phyloP scores from a whole-genome alignment of 805 yeast genomes.

The Metschnikowia proteae region DNA sequence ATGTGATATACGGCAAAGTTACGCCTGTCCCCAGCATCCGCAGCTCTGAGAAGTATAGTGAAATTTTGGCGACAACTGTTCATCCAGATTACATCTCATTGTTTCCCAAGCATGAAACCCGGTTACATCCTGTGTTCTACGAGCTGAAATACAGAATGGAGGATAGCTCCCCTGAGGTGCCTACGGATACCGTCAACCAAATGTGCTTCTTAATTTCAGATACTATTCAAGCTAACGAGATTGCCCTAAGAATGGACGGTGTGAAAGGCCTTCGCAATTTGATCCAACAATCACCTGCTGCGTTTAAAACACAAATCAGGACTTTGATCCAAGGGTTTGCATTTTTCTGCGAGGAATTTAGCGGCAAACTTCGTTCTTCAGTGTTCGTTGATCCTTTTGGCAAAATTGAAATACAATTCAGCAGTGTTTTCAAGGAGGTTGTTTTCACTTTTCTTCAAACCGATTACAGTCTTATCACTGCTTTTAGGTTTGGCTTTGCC shows the following conservation, averaged over 20 bases:
- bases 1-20: not conserved
- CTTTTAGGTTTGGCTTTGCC: constrained; percentile 30
- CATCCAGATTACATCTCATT: not conserved
- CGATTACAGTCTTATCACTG: constrained; percentile 39
- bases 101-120: not conserved
- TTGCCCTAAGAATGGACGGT: constrained; percentile 51
- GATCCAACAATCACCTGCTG: constrained; percentile 24
- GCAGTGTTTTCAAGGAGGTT: constrained; percentile 38
- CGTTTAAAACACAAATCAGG: constrained; percentile 32
- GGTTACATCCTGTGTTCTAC: constrained; percentile 2
- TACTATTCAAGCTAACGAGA: constrained; percentile 56
- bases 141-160: not conserved
- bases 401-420: constrained; percentile 14
- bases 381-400: constrained; percentile 27
- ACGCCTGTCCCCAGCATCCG: not conserved
- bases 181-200: not conserved
- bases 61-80: not conserved
- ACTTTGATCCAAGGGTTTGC: constrained; percentile 38
- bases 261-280: constrained; percentile 22
- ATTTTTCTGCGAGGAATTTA: constrained; percentile 8
- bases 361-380: constrained; percentile 6
- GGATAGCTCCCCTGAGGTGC: not conserved
- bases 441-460: constrained; percentile 42
- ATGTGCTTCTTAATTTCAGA: constrained; percentile 28
- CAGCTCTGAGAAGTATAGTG: not conserved